Percentiles rank a stretch among this genome's conserved stretches.
phyloP scores from a whole-genome alignment of 2,329 filamentous ascomycete species.

The Sporothrix brasiliensis region DNA sequence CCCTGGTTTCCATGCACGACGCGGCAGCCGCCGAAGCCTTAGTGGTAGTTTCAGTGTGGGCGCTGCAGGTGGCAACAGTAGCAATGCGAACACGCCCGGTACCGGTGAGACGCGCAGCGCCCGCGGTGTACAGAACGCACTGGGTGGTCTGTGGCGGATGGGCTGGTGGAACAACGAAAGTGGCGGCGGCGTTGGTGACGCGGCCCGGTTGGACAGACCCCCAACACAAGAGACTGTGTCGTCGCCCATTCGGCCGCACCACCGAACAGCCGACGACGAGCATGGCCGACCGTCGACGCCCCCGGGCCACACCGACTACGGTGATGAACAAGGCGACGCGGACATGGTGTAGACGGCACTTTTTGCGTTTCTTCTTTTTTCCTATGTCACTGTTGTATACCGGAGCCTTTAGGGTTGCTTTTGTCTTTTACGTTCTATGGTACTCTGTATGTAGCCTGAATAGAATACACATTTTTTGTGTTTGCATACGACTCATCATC shows the following conservation, averaged over 20 bases:
- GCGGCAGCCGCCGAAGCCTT: conserved; percentile 45
- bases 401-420: background rate
- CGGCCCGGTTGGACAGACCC: conserved; percentile 22
- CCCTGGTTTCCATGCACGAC: conserved; percentile 61
- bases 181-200: conserved; percentile 21
- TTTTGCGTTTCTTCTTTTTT: background rate
- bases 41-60: conserved; percentile 28
- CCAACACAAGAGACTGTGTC: conserved; percentile 12
- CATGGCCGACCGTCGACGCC: background rate
- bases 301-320: background rate
- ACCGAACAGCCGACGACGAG: background rate
- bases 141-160: conserved; percentile 58
- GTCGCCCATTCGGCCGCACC: conserved; percentile 3
- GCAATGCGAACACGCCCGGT: background rate
- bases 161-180: conserved; percentile 54
- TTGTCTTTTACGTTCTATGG: background rate
- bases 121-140: conserved; percentile 52
- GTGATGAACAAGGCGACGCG: background rate
- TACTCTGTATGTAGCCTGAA: conserved; percentile 7
- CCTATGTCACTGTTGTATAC: conserved; percentile 21
- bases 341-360: background rate
- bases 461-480: conserved; percentile 11
- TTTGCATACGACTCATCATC: background rate
- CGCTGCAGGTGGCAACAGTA: background rate
- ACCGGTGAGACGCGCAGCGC: conserved; percentile 29